Evolutionary conservation across 129 eudicot species (phyloP).

Genomic region (Logfia minima): DNA sequence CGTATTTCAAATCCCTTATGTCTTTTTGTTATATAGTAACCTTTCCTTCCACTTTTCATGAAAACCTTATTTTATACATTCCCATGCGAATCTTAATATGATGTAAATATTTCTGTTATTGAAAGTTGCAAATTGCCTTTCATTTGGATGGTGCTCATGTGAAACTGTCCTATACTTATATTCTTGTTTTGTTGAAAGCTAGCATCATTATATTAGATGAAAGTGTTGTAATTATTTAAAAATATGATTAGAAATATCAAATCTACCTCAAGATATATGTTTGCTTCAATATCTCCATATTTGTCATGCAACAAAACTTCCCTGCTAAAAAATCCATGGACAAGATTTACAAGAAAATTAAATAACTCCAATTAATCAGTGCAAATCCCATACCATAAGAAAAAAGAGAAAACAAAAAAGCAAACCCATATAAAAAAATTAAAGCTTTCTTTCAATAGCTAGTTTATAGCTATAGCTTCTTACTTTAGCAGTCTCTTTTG

Average conservation of each 20-base stretch:
- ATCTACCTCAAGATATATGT: constrained; percentile 75
- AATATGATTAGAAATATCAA: constrained; percentile 3
- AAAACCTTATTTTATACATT: constrained; percentile 10
- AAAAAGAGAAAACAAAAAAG: constrained; percentile 29
- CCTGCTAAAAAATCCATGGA: constrained; percentile 50
- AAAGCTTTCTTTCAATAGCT: constrained; percentile 45
- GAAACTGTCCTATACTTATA: not conserved
- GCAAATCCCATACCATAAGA: constrained; percentile 52
- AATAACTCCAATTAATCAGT: constrained; percentile 50
- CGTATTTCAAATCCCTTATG: constrained; percentile 40
- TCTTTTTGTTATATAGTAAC: constrained; percentile 26
- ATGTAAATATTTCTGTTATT: not conserved
- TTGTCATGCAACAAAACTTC: constrained; percentile 91
- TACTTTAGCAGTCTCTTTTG: constrained; percentile 34
- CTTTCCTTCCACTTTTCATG: constrained; percentile 39
- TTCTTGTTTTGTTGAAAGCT: too few relatives aligned
- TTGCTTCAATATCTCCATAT: constrained; percentile 48
- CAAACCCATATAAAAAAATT: constrained; percentile 29
- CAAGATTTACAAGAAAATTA: constrained; percentile 29
- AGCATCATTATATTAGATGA: too few relatives aligned
- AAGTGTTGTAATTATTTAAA: too few relatives aligned
- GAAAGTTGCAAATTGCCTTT: not conserved
- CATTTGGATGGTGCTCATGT: not conserved
- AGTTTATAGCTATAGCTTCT: constrained; percentile 41
- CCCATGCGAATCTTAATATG: not conserved